Conservation (phyloP, 805 yeast species). For the Naumovozyma baii region DNA sequence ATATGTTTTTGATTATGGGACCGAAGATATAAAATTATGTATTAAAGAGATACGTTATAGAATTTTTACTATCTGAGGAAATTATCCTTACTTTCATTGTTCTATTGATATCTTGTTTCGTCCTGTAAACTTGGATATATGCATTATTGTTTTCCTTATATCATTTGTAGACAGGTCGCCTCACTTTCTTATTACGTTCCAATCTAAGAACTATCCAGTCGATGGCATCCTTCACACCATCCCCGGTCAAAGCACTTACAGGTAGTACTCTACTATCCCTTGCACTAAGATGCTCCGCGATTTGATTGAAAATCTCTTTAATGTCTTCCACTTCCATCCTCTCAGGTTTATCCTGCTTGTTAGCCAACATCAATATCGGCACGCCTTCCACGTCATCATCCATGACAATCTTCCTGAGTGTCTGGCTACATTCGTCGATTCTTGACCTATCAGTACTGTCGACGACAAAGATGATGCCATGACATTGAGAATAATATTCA, state of each 20-base stretch:
- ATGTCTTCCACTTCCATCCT: constrained; percentile 68
- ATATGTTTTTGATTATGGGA: too few relatives aligned
- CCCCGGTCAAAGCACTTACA: constrained; percentile 67
- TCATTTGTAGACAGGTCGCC: constrained; percentile 31
- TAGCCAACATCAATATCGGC: constrained; percentile 90
- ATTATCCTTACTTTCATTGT: too few relatives aligned
- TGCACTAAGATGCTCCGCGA: constrained; percentile 78
- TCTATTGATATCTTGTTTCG: too few relatives aligned
- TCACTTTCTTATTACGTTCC: constrained; percentile 34
- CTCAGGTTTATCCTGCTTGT: constrained; percentile 76
- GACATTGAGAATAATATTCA: constrained; percentile 74
- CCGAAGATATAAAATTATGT: constrained; percentile 1
- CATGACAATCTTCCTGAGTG: constrained; percentile 45
- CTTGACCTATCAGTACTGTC: constrained; percentile 83
- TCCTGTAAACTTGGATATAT: too few relatives aligned
- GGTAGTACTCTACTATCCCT: constrained; percentile 87
- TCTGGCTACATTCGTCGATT: constrained; percentile 70
- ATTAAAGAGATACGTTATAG: not conserved
- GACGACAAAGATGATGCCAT: constrained; percentile 85
- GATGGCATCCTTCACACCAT: constrained; percentile 77
- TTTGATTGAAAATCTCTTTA: constrained; percentile 71
- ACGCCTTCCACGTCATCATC: constrained; percentile 62
- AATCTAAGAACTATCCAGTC: constrained; percentile 80
- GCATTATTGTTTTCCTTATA: too few relatives aligned
- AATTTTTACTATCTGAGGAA: too few relatives aligned